phyloP scores from a whole-genome alignment of 148 eudicot genomes.

The Rhododendron kiyosumense region DNA sequence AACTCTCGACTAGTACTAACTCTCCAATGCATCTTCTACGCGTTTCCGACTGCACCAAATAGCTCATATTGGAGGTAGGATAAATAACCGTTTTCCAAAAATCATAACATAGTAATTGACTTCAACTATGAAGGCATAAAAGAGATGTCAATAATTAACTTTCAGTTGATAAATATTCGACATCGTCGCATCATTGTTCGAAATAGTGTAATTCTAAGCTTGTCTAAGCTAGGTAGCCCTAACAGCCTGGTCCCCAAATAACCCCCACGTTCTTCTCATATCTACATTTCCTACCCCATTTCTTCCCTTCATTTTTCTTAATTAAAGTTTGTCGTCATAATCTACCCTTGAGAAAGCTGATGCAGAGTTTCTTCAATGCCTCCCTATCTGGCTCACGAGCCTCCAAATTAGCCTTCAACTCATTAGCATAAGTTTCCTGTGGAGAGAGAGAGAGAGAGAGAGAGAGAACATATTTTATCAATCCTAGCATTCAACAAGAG shows the following conservation, averaged over 20 bases:
- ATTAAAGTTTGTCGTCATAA: background rate
- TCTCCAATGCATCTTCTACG: background rate
- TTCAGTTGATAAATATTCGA: background rate
- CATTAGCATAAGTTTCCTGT: conserved; percentile 58
- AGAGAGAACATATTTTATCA: background rate
- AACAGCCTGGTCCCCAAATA: background rate
- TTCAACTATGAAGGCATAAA: background rate
- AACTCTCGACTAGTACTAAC: background rate
- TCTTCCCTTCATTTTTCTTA: background rate
- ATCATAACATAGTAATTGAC: background rate
- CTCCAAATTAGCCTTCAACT: conserved; percentile 43
- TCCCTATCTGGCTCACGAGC: conserved; percentile 58
- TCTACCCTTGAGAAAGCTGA: conserved; percentile 64
- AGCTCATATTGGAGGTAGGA: background rate
- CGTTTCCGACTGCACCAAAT: background rate
- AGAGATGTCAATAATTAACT: background rate
- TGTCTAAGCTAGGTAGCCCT: background rate
- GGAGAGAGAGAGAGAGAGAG: background rate
- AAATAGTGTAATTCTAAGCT: background rate
- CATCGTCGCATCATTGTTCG: background rate
- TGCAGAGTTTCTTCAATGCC: conserved; percentile 74
- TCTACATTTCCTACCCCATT: background rate
- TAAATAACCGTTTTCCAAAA: background rate
- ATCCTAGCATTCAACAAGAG: background rate
- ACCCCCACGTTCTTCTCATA: background rate